Conservation (phyloP, 2,329 filamentous ascomycete species). For the Herpotrichia juniperi region DNA sequence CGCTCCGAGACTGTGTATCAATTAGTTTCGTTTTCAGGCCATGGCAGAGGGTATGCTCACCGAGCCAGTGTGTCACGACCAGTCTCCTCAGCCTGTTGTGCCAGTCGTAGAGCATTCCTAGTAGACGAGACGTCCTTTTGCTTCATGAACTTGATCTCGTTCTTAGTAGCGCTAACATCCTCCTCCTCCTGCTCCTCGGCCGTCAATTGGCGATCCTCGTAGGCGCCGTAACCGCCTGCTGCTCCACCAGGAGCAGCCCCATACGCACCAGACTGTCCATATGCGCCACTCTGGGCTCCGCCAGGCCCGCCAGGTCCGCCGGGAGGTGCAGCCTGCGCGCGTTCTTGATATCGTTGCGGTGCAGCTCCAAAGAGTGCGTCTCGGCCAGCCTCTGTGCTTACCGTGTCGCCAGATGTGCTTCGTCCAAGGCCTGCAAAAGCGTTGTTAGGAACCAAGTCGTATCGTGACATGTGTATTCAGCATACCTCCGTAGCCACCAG, state of each 20-base stretch:
- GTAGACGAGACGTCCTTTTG: slow-evolving; percentile 69
- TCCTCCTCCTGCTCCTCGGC: slow-evolving; percentile 66
- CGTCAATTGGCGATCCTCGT: slow-evolving; percentile 72
- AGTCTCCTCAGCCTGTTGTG: slow-evolving; percentile 72
- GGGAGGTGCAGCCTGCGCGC: slow-evolving; percentile 39
- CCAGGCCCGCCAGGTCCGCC: slow-evolving; percentile 30
- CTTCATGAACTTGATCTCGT: slow-evolving; percentile 67
- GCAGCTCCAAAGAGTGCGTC: slow-evolving; percentile 70
- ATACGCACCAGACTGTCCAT: slow-evolving; percentile 27
- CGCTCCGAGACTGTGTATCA: slow-evolving; percentile 34
- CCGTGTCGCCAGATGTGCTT: slow-evolving; percentile 56
- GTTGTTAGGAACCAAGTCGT: slow-evolving; percentile 29
- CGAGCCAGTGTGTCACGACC: slow-evolving; percentile 54
- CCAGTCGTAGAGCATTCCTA: slow-evolving; percentile 71
- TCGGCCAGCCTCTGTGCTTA: slow-evolving; percentile 60
- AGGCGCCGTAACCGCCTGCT: slow-evolving; percentile 52
- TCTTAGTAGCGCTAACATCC: slow-evolving; percentile 73
- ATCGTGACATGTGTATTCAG: slow-evolving; percentile 24
- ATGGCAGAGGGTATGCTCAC: slow-evolving; percentile 55
- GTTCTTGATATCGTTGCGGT: slow-evolving; percentile 55
- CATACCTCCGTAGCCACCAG: slow-evolving; percentile 49
- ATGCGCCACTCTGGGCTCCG: slow-evolving; percentile 20
- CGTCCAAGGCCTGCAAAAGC: slow-evolving; percentile 58
- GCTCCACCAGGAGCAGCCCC: slow-evolving; percentile 27
- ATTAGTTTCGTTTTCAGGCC: slow-evolving; percentile 8